Base-by-base conservation (phyloP, 768 basidiomycete genomes). In the Tephrocybe rancida region DNA sequence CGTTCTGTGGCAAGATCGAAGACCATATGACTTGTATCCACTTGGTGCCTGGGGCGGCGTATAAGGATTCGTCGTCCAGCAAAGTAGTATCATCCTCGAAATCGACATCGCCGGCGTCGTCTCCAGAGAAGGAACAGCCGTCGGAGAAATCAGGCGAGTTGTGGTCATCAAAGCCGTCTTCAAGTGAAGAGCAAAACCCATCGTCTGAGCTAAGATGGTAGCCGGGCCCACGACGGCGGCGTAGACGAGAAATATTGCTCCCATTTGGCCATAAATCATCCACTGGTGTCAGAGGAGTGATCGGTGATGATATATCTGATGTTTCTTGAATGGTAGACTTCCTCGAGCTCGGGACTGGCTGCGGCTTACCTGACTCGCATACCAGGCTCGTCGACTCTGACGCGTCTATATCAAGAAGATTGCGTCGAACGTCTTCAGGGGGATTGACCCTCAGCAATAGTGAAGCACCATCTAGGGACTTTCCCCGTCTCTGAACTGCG, bases 201-300 rank as follows among this genome's bases (percentile, higher is more conserved):
- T 73, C 73, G 52, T 80, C 81, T 1, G 79, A 75, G 57, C 74
- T 68, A 38, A 80, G 61, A 3, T 53, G 46, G 57, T 79, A 82
- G 2, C 76, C 76, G 27, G 70, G 62, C 26, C 69, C 67, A 19
- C 69, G 67, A n/a, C 66, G 63, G 10, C 66, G 64, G 37, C 42
- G 51, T 47, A 25, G 42, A 25, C 13, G 26, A 11, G 25, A 32
- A 9, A 19, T 16, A n/a, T n/a, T n/a, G n/a, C n/a, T n/a, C n/a
- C n/a, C n/a, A 19, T 52, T 45, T 22, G 38, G 57, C 54, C 58
- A 53, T 4, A 39, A 48, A 18, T 47, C 50, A 16, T 61, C 30
- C 1, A 52, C 45, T 13, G 57, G 58, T 34, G 55, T 60, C 21
- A 54, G 55, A 22, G 65, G 65, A n/a, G n/a, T n/a, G n/a, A n/a